Percentiles rank a stretch among this genome's conserved stretches.
These are phyloP conservation scores for Aspergillus bertholletiae DNA, from an alignment of 495 filamentous ascomycete species.

Conservation along the genomic window DNA sequence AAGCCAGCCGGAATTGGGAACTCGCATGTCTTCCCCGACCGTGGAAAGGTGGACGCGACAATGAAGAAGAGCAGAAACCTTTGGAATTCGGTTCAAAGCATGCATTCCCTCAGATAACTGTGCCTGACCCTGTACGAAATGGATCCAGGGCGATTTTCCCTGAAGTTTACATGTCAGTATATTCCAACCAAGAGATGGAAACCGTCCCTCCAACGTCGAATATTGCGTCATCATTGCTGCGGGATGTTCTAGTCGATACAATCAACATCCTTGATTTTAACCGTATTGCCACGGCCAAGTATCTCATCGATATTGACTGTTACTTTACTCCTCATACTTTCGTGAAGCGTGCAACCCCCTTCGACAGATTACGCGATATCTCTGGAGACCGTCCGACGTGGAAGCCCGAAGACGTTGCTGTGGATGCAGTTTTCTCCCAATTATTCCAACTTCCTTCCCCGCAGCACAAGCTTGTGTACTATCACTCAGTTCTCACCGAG, in stretches of 20 bases:
- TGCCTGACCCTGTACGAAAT: constrained; percentile 71
- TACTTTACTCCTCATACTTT: constrained; percentile 88
- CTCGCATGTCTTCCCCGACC: constrained; percentile 80
- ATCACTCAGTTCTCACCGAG: constrained; percentile 91
- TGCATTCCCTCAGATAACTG: constrained; percentile 64
- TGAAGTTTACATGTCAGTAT: constrained; percentile 92
- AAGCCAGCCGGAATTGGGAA: constrained; percentile 67
- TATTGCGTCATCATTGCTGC: constrained; percentile 74
- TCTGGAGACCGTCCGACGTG: constrained; percentile 65
- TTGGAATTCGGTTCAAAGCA: constrained; percentile 64
- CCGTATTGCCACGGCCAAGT: constrained; percentile 78
- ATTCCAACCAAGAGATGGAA: constrained; percentile 81
- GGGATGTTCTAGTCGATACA: constrained; percentile 86
- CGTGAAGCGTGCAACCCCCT: constrained; percentile 85
- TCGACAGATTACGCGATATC: constrained; percentile 80
- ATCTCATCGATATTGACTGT: constrained; percentile 89
- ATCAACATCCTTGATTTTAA: constrained; percentile 95
- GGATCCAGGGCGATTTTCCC: constrained; percentile 79
- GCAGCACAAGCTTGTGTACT: constrained; percentile 94
- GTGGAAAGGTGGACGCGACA: constrained; percentile 54
- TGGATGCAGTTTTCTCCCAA: constrained; percentile 96
- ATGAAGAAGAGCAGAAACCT: constrained; percentile 34
- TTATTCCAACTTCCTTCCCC: constrained; percentile 82
- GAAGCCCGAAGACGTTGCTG: constrained; percentile 97
- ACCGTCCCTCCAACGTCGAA: constrained; percentile 77